Conservation (phyloP, 1,284 basidiomycete genomes). For the Cryptococcus maquisensis region DNA sequence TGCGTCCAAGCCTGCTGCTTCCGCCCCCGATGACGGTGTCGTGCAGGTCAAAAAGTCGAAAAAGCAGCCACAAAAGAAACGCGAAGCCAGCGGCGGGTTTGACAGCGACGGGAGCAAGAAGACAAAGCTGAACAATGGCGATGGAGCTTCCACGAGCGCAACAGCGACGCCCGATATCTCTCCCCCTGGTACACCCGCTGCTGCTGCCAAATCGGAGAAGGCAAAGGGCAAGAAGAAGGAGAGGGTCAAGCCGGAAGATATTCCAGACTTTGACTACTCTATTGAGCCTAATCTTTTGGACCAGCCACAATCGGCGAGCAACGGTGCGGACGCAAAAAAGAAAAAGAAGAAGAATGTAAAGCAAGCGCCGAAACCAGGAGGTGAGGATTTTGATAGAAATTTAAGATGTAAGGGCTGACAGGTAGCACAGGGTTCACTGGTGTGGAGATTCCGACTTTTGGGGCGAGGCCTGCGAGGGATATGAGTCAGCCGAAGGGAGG, state of each 20-base stretch:
- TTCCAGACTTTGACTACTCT: slow-evolving; percentile 69
- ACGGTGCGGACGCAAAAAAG: slow-evolving; percentile 8
- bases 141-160: not conserved
- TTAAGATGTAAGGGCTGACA: not conserved
- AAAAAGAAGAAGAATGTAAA: slow-evolving; percentile 33
- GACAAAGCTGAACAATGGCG: slow-evolving; percentile 5
- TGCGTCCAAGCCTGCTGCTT: slow-evolving; percentile 2
- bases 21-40: slow-evolving; percentile 21
- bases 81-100: slow-evolving; percentile 1
- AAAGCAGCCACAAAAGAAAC: slow-evolving; percentile 16
- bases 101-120: slow-evolving; percentile 5
- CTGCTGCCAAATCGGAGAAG: slow-evolving; percentile 1
- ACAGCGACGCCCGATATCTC: not conserved
- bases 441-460: slow-evolving; percentile 42
- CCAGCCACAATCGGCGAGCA: slow-evolving; percentile 25
- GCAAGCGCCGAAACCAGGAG: slow-evolving; percentile 26
- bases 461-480: slow-evolving; percentile 35
- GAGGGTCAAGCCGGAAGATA: slow-evolving; percentile 32
- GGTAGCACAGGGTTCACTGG: not conserved
- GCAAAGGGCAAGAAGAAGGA: slow-evolving; percentile 22
- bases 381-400: not conserved
- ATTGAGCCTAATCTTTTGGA: slow-evolving; percentile 73
- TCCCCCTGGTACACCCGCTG: not conserved
- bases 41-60: slow-evolving; percentile 36
- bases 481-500: slow-evolving; percentile 45